Conservation (phyloP, 163 green algal genomes). For the Chlamydomonas reinhardtii region DNA sequence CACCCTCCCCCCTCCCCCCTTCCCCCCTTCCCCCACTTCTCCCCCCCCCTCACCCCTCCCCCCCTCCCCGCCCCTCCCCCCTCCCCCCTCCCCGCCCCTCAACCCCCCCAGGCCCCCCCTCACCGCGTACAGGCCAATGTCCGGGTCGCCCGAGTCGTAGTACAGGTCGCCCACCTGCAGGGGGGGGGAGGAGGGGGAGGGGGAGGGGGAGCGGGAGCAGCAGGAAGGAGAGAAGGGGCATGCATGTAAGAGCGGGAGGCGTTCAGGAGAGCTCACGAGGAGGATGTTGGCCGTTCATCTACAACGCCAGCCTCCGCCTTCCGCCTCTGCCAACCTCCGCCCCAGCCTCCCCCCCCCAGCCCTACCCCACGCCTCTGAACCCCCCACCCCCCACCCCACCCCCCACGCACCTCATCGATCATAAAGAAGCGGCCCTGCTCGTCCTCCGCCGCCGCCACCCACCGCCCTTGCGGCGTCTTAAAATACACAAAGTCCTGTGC, state of each 20-base stretch:
- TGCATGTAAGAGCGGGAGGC: too few relatives aligned
- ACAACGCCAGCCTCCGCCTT: neutral
- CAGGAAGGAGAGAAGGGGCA: neutral
- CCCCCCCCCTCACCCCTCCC: too few relatives aligned
- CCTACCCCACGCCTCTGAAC: too few relatives aligned
- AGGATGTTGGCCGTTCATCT: too few relatives aligned
- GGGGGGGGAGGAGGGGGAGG: neutral
- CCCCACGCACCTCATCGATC: conserved; percentile 64
- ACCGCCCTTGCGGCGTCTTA: conserved; percentile 68
- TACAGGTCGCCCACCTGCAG: conserved; percentile 77
- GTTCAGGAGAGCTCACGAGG: neutral
- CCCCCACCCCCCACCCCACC: too few relatives aligned
- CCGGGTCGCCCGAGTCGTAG: conserved; percentile 83
- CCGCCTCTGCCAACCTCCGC: neutral
- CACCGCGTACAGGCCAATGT: conserved; percentile 84
- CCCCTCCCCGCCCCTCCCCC: too few relatives aligned
- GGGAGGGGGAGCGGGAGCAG: neutral
- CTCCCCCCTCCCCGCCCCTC: neutral
- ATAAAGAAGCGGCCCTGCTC: conserved; percentile 71
- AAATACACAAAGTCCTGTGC: conserved; percentile 64
- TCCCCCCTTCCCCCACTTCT: neutral
- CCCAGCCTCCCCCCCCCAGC: neutral
- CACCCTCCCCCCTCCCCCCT: too few relatives aligned
- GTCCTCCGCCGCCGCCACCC: conserved; percentile 76
- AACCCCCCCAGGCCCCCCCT: conserved; percentile 27